Evolutionary conservation across 805 yeast species (phyloP), one percentile per base, ranked within the genome.

Genomic region (Candida michaelii): DNA sequence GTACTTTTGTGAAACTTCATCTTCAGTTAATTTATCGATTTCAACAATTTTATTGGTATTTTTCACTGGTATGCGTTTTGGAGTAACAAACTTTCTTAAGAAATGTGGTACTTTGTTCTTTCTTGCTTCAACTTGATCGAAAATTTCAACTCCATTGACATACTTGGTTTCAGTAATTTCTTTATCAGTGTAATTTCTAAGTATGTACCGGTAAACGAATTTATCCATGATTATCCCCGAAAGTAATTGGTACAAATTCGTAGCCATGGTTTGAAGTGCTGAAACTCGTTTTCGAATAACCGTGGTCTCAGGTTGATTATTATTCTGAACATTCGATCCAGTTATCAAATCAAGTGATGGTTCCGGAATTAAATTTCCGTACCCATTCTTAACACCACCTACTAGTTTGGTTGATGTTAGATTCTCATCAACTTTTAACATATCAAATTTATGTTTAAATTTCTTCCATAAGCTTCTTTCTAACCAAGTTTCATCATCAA

Each of bases 401-500:
- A 31, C 15, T n/a, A 31, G 12, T 45, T n/a, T 45, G 46, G 40
- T 36, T 38, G 45, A 14, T 7, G 29, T 13, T 14, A 23, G 46
- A 36, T 24, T 34, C 6, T 37, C 16, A 35, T 24, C 30, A 17
- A 9, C 19, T n/a, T 15, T 27, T 25, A 43, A 27, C 9, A 36
- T 30, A 30, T 41, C 31, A 33, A 46, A 30, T 38, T 50, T 44
- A 31, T 23, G 18, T 30, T 23, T 39, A 39, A 43, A 31, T 43
- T 40, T 23, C 12, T 50, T 44, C 63, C 61, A 58, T 25, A 60
- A 45, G 32, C 52, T 52, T 17, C 65, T 55, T 39, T 80, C 85
- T 14, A 83, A 45, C 78, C 82, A 85, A 0, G 86, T 83, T 11
- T 66, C 59, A 9, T 58, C 55, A n/a, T 78, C 78, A n/a, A 74